These are phyloP conservation scores for Chalaropsis thielavioides DNA, from an alignment of 2,329 filamentous ascomycete genomes.

Conservation along the genomic window DNA sequence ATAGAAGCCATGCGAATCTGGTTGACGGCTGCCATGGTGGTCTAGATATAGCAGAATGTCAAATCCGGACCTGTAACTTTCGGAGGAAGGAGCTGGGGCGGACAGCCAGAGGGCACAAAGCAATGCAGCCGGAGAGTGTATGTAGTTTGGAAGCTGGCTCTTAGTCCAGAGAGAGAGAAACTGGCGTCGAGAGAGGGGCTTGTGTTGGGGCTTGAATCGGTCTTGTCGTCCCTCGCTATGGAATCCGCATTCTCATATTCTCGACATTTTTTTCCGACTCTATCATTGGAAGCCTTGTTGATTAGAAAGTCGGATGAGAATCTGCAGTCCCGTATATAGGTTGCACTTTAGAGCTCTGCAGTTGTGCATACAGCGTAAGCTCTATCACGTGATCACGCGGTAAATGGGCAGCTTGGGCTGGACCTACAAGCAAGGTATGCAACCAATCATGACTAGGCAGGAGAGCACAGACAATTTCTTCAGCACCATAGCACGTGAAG, in stretches of 20 bases:
- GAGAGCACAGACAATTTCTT: conserved; percentile 9
- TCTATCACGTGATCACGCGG: not conserved
- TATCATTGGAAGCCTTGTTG: conserved; percentile 8
- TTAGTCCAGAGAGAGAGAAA: not conserved
- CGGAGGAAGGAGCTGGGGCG: not conserved
- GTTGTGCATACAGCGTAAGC: not conserved
- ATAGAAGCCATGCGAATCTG: conserved; percentile 12
- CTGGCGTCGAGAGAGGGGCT: not conserved
- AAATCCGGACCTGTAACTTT: not conserved
- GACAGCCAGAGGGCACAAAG: not conserved
- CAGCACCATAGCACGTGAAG: not conserved
- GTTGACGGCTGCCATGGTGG: conserved; percentile 4
- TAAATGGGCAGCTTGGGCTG: conserved; percentile 5
- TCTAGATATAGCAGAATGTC: not conserved
- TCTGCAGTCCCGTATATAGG: not conserved
- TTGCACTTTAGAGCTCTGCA: not conserved
- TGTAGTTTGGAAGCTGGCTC: too few species aligned
- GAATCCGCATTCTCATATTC: not conserved
- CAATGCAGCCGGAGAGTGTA: not conserved
- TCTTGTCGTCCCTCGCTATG: not conserved
- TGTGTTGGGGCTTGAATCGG: not conserved
- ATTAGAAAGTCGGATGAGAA: not conserved
- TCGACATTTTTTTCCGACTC: not conserved
- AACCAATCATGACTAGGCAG: not conserved
- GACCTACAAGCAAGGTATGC: not conserved